Evolutionary conservation across 495 filamentous ascomycete genomes (phyloP).

Genomic region (Trichoderma reesei): DNA sequence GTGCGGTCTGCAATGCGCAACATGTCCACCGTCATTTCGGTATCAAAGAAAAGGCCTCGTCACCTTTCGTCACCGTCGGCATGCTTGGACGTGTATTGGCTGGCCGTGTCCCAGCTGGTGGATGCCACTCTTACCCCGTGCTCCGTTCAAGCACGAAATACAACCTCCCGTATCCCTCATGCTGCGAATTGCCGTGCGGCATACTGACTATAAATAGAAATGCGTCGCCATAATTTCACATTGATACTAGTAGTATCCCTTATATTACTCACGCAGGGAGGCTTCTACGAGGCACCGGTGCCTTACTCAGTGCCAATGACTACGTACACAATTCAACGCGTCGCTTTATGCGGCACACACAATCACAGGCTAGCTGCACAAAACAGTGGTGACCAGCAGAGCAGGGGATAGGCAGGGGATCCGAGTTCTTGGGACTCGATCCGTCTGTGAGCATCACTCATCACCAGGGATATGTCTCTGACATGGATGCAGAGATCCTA

Average conservation of each 20-base stretch:
- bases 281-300: too few relatives aligned
- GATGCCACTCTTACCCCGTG: neutral
- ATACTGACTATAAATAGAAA: neutral
- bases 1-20: neutral
- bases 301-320: neutral
- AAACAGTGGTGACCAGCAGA: neutral
- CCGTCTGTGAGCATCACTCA: neutral
- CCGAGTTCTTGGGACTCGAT: neutral
- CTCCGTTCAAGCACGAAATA: neutral
- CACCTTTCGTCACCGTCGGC: neutral
- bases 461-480: neutral
- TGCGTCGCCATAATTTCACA: neutral
- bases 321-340: neutral
- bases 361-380: neutral
- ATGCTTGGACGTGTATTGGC: neutral
- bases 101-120: neutral
- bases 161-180: neutral
- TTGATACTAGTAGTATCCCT: neutral
- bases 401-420: neutral
- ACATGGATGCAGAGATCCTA: constrained; percentile 2
- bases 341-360: neutral
- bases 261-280: neutral
- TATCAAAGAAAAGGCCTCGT: neutral
- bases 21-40: neutral
- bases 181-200: neutral